Conservation (phyloP, 2,329 filamentous ascomycete genomes). For the Davidsoniella neocaledoniae region DNA sequence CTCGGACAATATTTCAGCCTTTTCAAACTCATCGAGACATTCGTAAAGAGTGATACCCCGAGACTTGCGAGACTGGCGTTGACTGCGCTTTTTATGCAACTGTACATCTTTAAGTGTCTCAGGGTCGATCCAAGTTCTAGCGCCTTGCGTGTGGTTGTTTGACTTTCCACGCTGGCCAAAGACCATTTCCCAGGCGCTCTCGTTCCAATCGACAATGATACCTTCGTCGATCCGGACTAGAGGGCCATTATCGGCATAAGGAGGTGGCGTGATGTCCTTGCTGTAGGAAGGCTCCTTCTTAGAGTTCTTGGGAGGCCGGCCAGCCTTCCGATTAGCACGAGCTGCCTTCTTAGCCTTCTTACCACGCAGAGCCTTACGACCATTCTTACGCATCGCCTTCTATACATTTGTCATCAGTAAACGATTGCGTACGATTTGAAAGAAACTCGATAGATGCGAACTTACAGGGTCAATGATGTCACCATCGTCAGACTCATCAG, state of each 20-base stretch:
- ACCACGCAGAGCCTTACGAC: constrained; percentile 15
- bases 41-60: constrained; percentile 71
- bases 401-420: not conserved
- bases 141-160: constrained; percentile 35
- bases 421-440: not conserved
- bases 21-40: constrained; percentile 87
- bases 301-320: constrained; percentile 20
- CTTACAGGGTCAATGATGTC: constrained; percentile 11
- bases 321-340: not conserved
- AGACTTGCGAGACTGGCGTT: constrained; percentile 36
- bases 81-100: constrained; percentile 45
- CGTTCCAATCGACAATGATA: constrained; percentile 73
- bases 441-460: not conserved
- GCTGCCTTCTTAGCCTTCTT: constrained; percentile 15
- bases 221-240: constrained; percentile 69
- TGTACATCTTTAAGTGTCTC: constrained; percentile 43
- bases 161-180: constrained; percentile 37
- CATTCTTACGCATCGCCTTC: constrained; percentile 1
- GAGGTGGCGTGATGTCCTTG: constrained; percentile 22
- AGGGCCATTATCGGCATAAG: constrained; percentile 34
- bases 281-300: constrained; percentile 20
- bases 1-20: constrained; percentile 82
- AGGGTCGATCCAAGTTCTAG: constrained; percentile 36
- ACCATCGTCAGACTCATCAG: constrained; percentile 43
- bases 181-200: constrained; percentile 50